A percentile compares a stretch with the other conserved stretches of the same genome.
phyloP scores from a whole-genome alignment of 441 rosid genomes.

The Pelargonium myrrhifolium region DNA sequence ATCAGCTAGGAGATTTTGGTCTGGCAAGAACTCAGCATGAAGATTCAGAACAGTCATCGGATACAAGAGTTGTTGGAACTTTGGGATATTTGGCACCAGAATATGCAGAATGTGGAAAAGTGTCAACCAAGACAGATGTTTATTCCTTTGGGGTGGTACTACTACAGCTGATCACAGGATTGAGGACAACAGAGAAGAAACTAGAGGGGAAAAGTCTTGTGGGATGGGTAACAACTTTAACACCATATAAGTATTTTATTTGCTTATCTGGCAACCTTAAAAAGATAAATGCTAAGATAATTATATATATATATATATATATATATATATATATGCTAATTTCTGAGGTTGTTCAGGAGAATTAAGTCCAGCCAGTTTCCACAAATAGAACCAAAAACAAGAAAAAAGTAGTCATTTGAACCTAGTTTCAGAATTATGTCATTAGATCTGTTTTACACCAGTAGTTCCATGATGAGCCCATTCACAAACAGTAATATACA shows the following conservation, averaged over 20 bases:
- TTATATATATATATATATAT: no score
- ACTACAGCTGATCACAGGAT: slow-evolving; percentile 38
- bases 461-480: no score
- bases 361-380: no score
- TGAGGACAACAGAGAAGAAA: slow-evolving; percentile 18
- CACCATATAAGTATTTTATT: neutral
- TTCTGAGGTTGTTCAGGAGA: no score
- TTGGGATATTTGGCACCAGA: slow-evolving; percentile 43
- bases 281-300: neutral
- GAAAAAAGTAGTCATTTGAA: no score
- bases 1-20: slow-evolving; percentile 48
- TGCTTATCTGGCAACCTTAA: neutral
- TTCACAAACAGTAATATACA: no score
- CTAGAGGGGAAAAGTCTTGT: slow-evolving; percentile 18
- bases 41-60: slow-evolving; percentile 24
- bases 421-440: no score
- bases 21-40: slow-evolving; percentile 22
- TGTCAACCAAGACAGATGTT: slow-evolving; percentile 47
- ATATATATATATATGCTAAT: no score
- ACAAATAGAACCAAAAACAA: no score
- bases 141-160: slow-evolving; percentile 46
- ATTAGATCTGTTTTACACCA: no score
- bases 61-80: slow-evolving; percentile 27
- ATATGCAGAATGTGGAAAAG: slow-evolving; percentile 30
- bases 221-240: slow-evolving; percentile 27